phyloP scores from a whole-genome alignment of 1,284 basidiomycete species.

The Coniophora puteana region DNA sequence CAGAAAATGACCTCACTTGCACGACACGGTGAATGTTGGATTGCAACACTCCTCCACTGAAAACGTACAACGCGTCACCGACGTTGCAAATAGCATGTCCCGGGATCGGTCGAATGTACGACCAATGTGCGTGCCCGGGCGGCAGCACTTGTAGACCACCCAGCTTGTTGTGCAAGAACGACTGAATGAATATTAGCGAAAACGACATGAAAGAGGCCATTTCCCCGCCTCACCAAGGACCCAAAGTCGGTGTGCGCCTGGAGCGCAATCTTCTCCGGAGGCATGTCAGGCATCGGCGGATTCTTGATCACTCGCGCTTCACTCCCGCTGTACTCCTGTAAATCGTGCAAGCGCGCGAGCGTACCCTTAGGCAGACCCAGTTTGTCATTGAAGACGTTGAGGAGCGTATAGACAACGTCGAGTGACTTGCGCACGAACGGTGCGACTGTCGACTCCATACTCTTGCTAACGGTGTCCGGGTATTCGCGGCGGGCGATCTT shows the following conservation, averaged over 20 bases:
- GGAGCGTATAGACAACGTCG: slow-evolving; percentile 49
- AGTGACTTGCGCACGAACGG: slow-evolving; percentile 59
- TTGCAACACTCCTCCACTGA: slow-evolving; percentile 55
- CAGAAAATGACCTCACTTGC: slow-evolving; percentile 18
- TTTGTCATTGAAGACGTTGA: slow-evolving; percentile 52
- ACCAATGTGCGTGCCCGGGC: slow-evolving; percentile 62
- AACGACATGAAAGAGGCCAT: slow-evolving; percentile 7
- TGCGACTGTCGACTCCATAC: slow-evolving; percentile 44
- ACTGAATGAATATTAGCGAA: slow-evolving; percentile 28
- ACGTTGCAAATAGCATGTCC: slow-evolving; percentile 60
- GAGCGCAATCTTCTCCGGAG: slow-evolving; percentile 32
- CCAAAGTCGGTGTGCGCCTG: slow-evolving; percentile 61
- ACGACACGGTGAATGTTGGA: slow-evolving; percentile 54
- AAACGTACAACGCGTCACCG: slow-evolving; percentile 54
- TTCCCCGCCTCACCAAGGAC: slow-evolving; percentile 40
- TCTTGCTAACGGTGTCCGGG: slow-evolving; percentile 46
- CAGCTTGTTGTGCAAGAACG: slow-evolving; percentile 65
- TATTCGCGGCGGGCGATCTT: slow-evolving; percentile 47
- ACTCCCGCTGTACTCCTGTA: slow-evolving; percentile 49
- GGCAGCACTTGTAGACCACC: slow-evolving; percentile 71
- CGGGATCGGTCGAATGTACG: slow-evolving; percentile 62
- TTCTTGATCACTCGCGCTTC: slow-evolving; percentile 58
- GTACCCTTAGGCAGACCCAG: slow-evolving; percentile 53
- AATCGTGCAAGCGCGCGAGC: slow-evolving; percentile 42
- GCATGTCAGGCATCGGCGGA: slow-evolving; percentile 31